Conservation (phyloP, 768 basidiomycete genomes). For the Tephrocybe sp. region DNA sequence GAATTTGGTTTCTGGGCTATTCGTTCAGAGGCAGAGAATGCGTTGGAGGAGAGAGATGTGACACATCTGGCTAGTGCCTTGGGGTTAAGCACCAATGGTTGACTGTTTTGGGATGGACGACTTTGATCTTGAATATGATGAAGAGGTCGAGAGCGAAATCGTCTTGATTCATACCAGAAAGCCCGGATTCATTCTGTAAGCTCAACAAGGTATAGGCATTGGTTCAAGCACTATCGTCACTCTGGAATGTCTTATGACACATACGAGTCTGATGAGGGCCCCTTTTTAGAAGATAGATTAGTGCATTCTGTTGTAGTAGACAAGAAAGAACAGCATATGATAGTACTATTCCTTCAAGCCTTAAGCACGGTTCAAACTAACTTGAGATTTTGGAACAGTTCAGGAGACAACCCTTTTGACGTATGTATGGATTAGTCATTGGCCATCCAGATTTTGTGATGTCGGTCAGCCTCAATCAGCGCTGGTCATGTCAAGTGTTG, state of each 20-base stretch:
- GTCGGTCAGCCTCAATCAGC: too few relatives aligned
- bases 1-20: conserved; percentile 9
- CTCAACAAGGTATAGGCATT: background rate
- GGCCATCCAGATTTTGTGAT: too few relatives aligned
- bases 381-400: too few relatives aligned
- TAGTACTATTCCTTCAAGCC: too few relatives aligned
- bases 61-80: background rate
- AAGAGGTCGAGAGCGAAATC: background rate
- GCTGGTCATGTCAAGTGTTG: too few relatives aligned
- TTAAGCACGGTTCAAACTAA: too few relatives aligned
- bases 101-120: background rate
- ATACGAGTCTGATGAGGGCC: background rate
- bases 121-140: background rate
- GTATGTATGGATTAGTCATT: too few relatives aligned
- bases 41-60: conserved; percentile 6
- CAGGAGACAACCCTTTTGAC: too few relatives aligned
- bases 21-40: background rate
- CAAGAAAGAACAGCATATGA: too few relatives aligned
- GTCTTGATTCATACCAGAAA: background rate
- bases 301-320: background rate
- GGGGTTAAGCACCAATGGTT: background rate
- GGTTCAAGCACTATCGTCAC: conserved; percentile 1
- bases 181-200: background rate
- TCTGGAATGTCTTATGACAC: background rate
- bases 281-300: background rate